These are phyloP conservation scores for Fusarium fujikuroi DNA, from an alignment of 2,329 filamentous ascomycete genomes.

Conservation along the genomic window DNA sequence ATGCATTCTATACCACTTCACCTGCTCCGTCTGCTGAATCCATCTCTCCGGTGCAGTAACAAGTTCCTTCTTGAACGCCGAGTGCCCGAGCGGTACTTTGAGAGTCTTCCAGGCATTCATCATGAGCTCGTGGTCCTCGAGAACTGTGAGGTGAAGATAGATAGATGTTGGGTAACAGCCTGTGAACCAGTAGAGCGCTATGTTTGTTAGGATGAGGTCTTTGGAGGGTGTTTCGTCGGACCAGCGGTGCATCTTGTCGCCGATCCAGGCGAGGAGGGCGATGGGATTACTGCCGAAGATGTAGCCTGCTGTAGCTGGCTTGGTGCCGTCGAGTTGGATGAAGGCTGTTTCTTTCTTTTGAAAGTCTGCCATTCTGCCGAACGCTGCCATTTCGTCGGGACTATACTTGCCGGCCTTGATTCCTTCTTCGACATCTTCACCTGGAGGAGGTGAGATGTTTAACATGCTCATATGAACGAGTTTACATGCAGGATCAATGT, in stretches of 20 bases:
- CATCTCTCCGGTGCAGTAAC: slow-evolving; percentile 5
- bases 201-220: slow-evolving; percentile 14
- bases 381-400: not conserved
- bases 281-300: slow-evolving; percentile 11
- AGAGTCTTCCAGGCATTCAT: slow-evolving; percentile 7
- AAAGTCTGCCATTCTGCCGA: not conserved
- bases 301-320: slow-evolving; percentile 8
- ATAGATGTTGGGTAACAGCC: slow-evolving; percentile 19
- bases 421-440: not conserved
- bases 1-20: slow-evolving; percentile 24
- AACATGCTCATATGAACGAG: slow-evolving; percentile 20
- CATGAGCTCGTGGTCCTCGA: not conserved
- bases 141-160: not conserved
- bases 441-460: not conserved
- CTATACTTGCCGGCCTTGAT: slow-evolving; percentile 1
- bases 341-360: slow-evolving; percentile 17
- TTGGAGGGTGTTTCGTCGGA: slow-evolving; percentile 1
- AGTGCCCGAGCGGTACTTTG: slow-evolving; percentile 2
- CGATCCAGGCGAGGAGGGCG: slow-evolving; percentile 11
- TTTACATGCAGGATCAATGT: slow-evolving; percentile 12
- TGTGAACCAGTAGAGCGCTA: slow-evolving; percentile 16
- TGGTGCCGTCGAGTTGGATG: slow-evolving; percentile 21
- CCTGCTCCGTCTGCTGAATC: slow-evolving; percentile 10
- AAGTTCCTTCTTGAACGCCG: slow-evolving; percentile 12
- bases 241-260: slow-evolving; percentile 23